phyloP scores from a whole-genome alignment of 2,329 filamentous ascomycete species.

The Biscogniauxia sp. region DNA sequence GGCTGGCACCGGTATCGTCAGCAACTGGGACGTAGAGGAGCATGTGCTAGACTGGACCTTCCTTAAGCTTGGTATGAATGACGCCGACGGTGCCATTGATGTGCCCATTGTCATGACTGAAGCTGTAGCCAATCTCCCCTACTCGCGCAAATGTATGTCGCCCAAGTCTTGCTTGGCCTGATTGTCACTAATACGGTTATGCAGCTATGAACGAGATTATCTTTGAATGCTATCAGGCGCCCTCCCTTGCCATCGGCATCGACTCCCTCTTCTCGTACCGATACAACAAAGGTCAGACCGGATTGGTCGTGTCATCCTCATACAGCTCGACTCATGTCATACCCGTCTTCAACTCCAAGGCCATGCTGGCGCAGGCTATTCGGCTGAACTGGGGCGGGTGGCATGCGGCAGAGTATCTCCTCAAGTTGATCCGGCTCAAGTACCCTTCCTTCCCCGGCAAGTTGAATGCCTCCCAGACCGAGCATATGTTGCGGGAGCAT shows the following conservation, averaged over 20 bases:
- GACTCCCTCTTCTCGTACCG: slow-evolving; percentile 95
- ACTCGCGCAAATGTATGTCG: slow-evolving; percentile 76
- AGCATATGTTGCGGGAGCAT: slow-evolving; percentile 82
- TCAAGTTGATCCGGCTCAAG: slow-evolving; percentile 86
- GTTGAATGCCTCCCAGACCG: slow-evolving; percentile 80
- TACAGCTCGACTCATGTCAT: slow-evolving; percentile 95
- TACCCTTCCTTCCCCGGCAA: slow-evolving; percentile 88
- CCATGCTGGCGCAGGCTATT: slow-evolving; percentile 80
- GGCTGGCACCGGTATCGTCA: slow-evolving; percentile 82
- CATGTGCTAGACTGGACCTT: slow-evolving; percentile 93
- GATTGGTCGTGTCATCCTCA: slow-evolving; percentile 86
- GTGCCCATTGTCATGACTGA: slow-evolving; percentile 94
- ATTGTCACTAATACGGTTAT: slow-evolving; percentile 3
- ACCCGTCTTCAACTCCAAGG: slow-evolving; percentile 83
- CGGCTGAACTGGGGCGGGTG: slow-evolving; percentile 93
- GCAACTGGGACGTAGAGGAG: slow-evolving; percentile 98
- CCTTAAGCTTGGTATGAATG: slow-evolving; percentile 85
- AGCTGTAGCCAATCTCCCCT: slow-evolving; percentile 84
- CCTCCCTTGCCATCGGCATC: slow-evolving; percentile 88
- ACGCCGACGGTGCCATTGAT: slow-evolving; percentile 70
- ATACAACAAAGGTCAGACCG: slow-evolving; percentile 84
- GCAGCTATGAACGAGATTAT: slow-evolving; percentile 94
- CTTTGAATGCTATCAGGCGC: slow-evolving; percentile 92
- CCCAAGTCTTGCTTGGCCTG: not conserved
- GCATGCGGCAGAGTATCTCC: slow-evolving; percentile 85